Base-by-base conservation (phyloP, 2,329 filamentous ascomycete genomes). In the Mycocentrospora acerina region DNA sequence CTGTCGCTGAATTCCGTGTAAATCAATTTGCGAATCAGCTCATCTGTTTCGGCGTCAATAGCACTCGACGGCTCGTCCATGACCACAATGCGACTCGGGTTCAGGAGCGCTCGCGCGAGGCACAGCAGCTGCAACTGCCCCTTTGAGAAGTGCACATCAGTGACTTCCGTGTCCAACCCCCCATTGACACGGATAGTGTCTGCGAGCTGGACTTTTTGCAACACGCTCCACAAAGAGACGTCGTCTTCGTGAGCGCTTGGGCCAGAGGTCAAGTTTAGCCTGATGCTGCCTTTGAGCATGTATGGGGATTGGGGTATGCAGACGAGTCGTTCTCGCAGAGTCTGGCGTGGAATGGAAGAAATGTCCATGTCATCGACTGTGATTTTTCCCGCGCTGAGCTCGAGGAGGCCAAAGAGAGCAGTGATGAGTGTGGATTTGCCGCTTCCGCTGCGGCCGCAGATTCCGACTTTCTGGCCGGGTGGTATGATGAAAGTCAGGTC, bases 71-170 rank as follows among this genome's bases (percentile, higher is more conserved):
- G 60, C 35, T 66, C 63, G 27, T 66, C 63, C 10, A 66, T 42
- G 9, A 66, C 51, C 7, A 66, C 34, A 2, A 66, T 35, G 4
- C 45, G 55, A 1, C 57, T 47, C 19, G 48, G 55, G 25, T 58
- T 44, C 7, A 85, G 59, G 13, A 85, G 70, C 0, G 80, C 82
- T 0, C 81, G 65, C 0, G 78, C 81, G 1, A 86, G 71, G 46
- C 76, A 81, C 49, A 86, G 82, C 0, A 86, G 70, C 52, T 86
- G 82, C 29, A 74, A 75, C 58, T 86, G 82, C 0, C 83, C 83
- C 15, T 61, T 53, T 11, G 52, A 57, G 30, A 65, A 58, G 30
- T 64, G 57, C 9, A 62, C 41, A 34, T 62, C 59, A 6, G 62
- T 57, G 11, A 65, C 57, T 10, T 53, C 35, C 7, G 61, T 57